These are phyloP conservation scores for Onygenales sp. DNA, from an alignment of 2,329 filamentous ascomycete genomes.

Conservation along the genomic window DNA sequence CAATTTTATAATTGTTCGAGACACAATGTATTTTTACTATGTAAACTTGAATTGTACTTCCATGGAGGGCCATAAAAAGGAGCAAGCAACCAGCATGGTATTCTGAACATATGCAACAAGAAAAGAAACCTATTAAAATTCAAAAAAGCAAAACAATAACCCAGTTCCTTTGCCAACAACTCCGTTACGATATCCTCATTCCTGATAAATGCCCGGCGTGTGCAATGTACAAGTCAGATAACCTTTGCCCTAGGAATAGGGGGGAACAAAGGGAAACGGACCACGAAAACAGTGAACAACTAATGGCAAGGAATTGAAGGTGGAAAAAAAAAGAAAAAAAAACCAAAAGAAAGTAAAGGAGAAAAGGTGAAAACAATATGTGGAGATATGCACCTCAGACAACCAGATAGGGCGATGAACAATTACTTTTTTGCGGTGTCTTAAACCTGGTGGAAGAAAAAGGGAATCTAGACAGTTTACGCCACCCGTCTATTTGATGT, in stretches of 20 bases:
- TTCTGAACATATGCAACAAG: background rate
- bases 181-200: constrained; percentile 25
- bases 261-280: constrained; percentile 15
- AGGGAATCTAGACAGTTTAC: background rate
- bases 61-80: too few species aligned
- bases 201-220: constrained; percentile 20
- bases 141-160: background rate
- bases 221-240: constrained; percentile 28
- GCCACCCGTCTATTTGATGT: constrained; percentile 58
- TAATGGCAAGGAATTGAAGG: constrained; percentile 14
- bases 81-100: too few species aligned
- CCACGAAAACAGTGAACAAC: constrained; percentile 21
- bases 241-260: constrained; percentile 12
- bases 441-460: background rate
- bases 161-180: constrained; percentile 4
- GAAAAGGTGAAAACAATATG: background rate
- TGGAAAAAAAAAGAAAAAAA: constrained; percentile 10
- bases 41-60: too few species aligned
- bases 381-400: background rate
- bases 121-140: background rate
- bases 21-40: too few species aligned
- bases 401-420: background rate
- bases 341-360: background rate
- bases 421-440: background rate
- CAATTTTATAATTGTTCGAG: too few species aligned